These are phyloP conservation scores for Tricholoma flavovirens DNA, from an alignment of 768 basidiomycete species.

Conservation along the genomic window DNA sequence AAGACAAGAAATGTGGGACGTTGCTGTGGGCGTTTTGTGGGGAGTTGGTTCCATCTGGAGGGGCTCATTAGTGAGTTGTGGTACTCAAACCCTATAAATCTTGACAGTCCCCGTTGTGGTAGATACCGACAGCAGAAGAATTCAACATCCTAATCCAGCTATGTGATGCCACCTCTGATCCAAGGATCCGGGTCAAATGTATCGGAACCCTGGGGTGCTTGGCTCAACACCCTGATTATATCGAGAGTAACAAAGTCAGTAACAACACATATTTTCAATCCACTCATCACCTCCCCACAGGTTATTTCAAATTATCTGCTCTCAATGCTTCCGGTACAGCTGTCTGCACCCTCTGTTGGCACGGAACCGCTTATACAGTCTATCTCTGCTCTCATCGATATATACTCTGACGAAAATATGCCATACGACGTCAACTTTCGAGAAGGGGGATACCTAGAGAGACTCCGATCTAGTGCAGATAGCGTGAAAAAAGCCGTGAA, in stretches of 20 bases:
- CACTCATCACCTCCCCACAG: slow-evolving; percentile 25
- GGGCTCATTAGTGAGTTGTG: slow-evolving; percentile 48
- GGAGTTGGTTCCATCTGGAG: slow-evolving; percentile 77
- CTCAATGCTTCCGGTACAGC: slow-evolving; percentile 48
- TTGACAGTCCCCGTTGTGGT: slow-evolving; percentile 1
- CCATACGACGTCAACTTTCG: slow-evolving; percentile 82
- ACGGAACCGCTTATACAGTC: slow-evolving; percentile 75
- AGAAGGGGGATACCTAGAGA: slow-evolving; percentile 48
- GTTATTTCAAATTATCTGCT: slow-evolving; percentile 61
- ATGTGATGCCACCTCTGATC: slow-evolving; percentile 50
- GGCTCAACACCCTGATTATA: slow-evolving; percentile 59
- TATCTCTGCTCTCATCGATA: slow-evolving; percentile 81
- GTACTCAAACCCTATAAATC: not conserved
- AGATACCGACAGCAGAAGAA: slow-evolving; percentile 59
- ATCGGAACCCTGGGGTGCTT: slow-evolving; percentile 85
- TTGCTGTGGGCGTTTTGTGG: slow-evolving; percentile 81
- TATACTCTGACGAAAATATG: slow-evolving; percentile 82
- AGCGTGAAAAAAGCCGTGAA: slow-evolving; percentile 57
- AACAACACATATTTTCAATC: not conserved
- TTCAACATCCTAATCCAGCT: slow-evolving; percentile 61
- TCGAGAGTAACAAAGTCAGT: slow-evolving; percentile 61
- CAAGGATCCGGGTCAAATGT: slow-evolving; percentile 61
- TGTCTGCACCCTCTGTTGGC: slow-evolving; percentile 35
- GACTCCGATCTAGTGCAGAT: slow-evolving; percentile 54
- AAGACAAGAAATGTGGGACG: slow-evolving; percentile 71